Base-by-base conservation (phyloP, 768 basidiomycete genomes). In the Lactarius akahatsu region DNA sequence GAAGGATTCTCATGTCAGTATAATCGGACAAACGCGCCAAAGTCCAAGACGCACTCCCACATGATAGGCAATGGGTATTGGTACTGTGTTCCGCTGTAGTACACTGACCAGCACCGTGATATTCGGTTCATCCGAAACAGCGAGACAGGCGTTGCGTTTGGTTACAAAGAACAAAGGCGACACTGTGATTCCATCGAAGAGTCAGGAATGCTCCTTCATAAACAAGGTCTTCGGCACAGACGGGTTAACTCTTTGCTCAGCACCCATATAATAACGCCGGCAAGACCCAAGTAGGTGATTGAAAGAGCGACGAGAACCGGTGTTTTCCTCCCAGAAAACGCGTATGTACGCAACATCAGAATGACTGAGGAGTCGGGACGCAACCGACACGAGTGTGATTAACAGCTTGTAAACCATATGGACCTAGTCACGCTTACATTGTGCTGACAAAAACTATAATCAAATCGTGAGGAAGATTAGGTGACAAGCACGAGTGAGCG, bases 271-370 rank as follows among this genome's bases (percentile, higher is more conserved):
- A 63, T 45, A 32, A 57, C 28, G 18, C 59, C 34, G 28, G 47
- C 50, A 23, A 69, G 36, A 57, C 23, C 16, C 11, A 43, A 36
- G 40, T 68, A 63, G 23, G 20, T n/a, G 30, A 26, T 16, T 3
- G 26, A 61, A 15, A 69, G 69, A 38, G 30, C 11, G 59, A 36
- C 38, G 9, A 69, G 66, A 43, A 68, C 2, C 1, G 1, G 8
- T 23, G n/a, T 56, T 40, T 7, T 43, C 50, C 62, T 62, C 10
- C 66, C 69, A 26, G 66, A 32, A 52, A 69, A 69, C 7, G 69
- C 66, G 23, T 69, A 69, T 30, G 69, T 59, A 47, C 69, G 69
- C 50, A 69, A 36, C 69, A 69, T 68, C 13, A 69, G 52, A n/a
- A 69, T 63, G n/a, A 68, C 69, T 69, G 23, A 52, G 13, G 30